These are phyloP conservation scores for Linanthus parryae DNA, from an alignment of 148 eudicot genomes.

Conservation along the genomic window DNA sequence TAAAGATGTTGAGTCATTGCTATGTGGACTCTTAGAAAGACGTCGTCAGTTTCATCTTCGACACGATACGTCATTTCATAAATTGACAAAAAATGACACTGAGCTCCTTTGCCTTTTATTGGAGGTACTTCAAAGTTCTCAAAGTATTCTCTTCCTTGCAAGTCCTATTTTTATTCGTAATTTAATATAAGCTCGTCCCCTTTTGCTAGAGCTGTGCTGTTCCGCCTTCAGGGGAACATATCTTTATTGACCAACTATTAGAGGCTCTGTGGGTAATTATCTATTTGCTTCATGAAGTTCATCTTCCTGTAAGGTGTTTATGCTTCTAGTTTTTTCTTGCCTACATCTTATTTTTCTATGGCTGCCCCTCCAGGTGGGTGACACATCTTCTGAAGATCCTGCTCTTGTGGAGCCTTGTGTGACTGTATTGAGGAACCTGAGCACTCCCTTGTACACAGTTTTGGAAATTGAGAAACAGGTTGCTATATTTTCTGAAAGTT, in stretches of 20 bases:
- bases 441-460: constrained; percentile 30
- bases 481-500: constrained; percentile 1
- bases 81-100: constrained; percentile 54
- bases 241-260: constrained; percentile 38
- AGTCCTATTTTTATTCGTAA: not conserved
- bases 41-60: constrained; percentile 35
- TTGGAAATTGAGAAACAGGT: constrained; percentile 61
- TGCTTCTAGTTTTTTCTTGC: not conserved
- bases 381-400: constrained; percentile 33
- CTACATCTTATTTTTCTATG: constrained; percentile 2
- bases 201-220: constrained; percentile 35
- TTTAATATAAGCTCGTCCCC: not conserved
- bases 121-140: constrained; percentile 37
- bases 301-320: not conserved
- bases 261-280: constrained; percentile 44
- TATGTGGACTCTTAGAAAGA: constrained; percentile 53
- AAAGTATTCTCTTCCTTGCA: not conserved
- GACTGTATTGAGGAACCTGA: constrained; percentile 50
- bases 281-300: not conserved
- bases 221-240: constrained; percentile 29
- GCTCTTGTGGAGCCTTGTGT: constrained; percentile 57
- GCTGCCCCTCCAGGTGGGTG: constrained; percentile 27
- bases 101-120: constrained; percentile 69
- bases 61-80: constrained; percentile 20
- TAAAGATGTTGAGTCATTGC: constrained; percentile 38